Base-by-base conservation (phyloP, 2,329 filamentous ascomycete genomes). In the Fusarium compactum region DNA sequence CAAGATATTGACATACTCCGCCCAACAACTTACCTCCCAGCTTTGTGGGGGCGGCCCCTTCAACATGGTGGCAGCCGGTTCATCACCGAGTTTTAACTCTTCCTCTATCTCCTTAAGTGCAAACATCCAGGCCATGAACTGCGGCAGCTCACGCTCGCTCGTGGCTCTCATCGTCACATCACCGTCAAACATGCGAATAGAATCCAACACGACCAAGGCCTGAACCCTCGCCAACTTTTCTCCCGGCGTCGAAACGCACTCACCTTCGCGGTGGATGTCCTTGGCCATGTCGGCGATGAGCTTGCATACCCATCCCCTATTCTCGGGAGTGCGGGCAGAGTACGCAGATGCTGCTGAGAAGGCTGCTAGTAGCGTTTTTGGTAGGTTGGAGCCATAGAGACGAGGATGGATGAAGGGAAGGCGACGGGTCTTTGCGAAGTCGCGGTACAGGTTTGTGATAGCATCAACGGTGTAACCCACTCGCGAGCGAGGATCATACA, bases 191-290 rank as follows among this genome's bases (percentile, higher is more conserved):
- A 83, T 76, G 44, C 82, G 78, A 38, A 85, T 81, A 3, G 78
- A 75, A 63, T 84, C 81, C 30, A 83, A 73, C 15, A 83, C 65
- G 18, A 82, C 62, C 20, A 84, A 75, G 2, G 82, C 83, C 69
- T 85, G 83, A 6, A 82, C 77, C 15, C 82, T 77, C 6, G 82
- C 82, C 29, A 85, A 75, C 74, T 81, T 83, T 44, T 84, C 81
- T 2, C 72, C 63, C 1, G 76, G 76, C 5, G 78, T 79, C 8
- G 61, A 63, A 9, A 76, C 76, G 16, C 62, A 66, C 65, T 80
- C 77, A 11, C 78, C 79, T 43, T 80, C 78, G 41, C 76, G 72
- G 62, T 79, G 78, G 18, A 84, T 76, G 41, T 81, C 79, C 24
- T 71, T 74, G 9, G 78, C 78, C 20, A 78, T 78, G 41, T 84